Base-by-base conservation (phyloP, 148 eudicot species). In the Camellia granthamiana region DNA sequence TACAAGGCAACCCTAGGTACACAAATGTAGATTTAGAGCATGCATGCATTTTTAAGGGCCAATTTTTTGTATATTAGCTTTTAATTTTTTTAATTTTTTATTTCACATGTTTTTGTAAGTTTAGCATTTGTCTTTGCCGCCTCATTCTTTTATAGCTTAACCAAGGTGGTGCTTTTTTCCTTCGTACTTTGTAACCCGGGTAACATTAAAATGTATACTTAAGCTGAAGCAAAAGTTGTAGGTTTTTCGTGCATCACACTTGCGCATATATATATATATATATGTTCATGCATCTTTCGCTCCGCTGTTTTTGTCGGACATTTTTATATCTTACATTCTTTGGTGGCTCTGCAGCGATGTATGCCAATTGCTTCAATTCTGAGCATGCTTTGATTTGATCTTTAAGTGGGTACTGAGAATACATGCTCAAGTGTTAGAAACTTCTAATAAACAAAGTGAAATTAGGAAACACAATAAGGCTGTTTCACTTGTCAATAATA, bases 1-100 rank as follows among this genome's bases (percentile, higher is more conserved):
- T 42, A 72, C 23, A 84, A 81, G 84, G 81, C 63, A 54, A 76
- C 59, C 70, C 18, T 87, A 85, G 88, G 73, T 80, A 43, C 81
- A 80, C 61, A 82, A 75, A 64, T 82, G 83, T 89, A 87, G 68
- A 76, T 82, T 30, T 74, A 72, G 49, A 62, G 62, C 7, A 30
- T 30, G 38, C 65, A 68, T 83, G 81, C 72, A 38, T 14, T 49
- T 76, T 30, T 30, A 30, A 77, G 75, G 18, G 47, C 52, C 54
- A 79, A 69, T 83, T 72, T 75, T 83, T 83, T 80, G 5, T 76
- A 75, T 83, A 79, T 69, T 75, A 76, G 82, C 75, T 64, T 60
- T 30, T 52, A 23, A 3, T 58, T 58, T 14, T 55, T 8, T 56
- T 23, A 23, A 23, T 19, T 16, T 75, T 49, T n/a, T 15, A 30